A percentile compares a stretch with the other conserved stretches of the same genome.
phyloP scores from a whole-genome alignment of 306 rosid genomes.

The Rosa persica region DNA sequence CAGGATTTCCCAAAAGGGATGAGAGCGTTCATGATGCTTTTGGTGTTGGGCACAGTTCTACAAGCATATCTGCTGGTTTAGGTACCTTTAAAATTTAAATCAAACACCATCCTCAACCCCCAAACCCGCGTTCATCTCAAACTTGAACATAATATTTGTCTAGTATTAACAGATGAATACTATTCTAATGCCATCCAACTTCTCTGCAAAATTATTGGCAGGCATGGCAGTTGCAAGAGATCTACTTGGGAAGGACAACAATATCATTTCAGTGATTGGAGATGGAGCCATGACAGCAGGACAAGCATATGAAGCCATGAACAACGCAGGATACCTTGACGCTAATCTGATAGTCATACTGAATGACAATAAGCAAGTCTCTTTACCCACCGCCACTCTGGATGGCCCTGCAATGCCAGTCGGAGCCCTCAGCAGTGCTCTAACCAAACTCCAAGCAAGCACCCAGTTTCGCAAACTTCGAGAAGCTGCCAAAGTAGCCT shows the following conservation, averaged over 20 bases:
- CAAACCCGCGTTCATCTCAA: not conserved
- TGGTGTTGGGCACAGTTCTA: conserved; percentile 91
- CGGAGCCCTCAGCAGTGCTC: conserved; percentile 77
- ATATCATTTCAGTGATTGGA: conserved; percentile 81
- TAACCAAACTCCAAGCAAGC: conserved; percentile 87
- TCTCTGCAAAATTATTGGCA: conserved; percentile 22
- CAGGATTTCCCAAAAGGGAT: conserved; percentile 91
- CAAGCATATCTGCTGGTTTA: conserved; percentile 96
- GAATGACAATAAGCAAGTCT: conserved; percentile 94
- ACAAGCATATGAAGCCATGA: conserved; percentile 96
- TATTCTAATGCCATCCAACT: conserved; percentile 2
- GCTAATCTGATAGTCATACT: conserved; percentile 76
- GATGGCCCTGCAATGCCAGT: conserved; percentile 95
- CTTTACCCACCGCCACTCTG: conserved; percentile 90
- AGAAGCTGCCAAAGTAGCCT: conserved; percentile 82
- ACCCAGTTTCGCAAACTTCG: conserved; percentile 66
- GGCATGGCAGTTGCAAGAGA: conserved; percentile 98
- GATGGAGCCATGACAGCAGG: conserved; percentile 99
- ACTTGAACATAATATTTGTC: not conserved
- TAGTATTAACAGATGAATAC: conserved; percentile 10
- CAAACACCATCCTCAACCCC: not conserved
- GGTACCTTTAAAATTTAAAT: conserved; percentile 40
- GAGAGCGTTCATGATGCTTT: conserved; percentile 91
- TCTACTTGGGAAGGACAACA: conserved; percentile 72
- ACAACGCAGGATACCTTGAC: conserved; percentile 85